Base-by-base conservation (phyloP, 441 rosid species). In the Jatropha multifida region DNA sequence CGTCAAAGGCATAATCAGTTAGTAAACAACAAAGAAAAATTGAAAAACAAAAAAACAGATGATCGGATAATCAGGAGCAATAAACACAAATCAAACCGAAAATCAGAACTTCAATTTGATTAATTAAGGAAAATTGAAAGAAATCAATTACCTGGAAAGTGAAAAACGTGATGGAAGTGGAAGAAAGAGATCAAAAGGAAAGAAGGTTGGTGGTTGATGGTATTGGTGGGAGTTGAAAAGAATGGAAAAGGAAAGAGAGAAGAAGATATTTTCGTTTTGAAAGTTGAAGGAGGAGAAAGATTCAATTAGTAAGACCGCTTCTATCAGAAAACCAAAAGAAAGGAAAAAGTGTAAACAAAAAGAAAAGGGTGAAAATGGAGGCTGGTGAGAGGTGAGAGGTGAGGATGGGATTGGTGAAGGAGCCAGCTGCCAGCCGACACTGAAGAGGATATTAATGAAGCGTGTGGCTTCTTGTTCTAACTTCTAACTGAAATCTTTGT, bases 261-360 rank as follows among this genome's bases (percentile, higher is more conserved):
- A 51, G 26, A 12, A 40, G 49, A 49, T 32, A 32, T 32, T 32
- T 2, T 32, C 32, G 32, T 32, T 32, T 32, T 32, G 1, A 32
- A 32, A 32, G 32, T 32, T 32, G 0, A 32, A 32, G 32, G 58
- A 48, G 46, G 40, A 48, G 65, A 58, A 71, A 52, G 54, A 44
- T 71, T 40, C 63, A 70, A 56, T 10, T 52, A 14, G 44, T 18
- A 71, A 26, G 74, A 71, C 52, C 44, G 74, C 27, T 72, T 72
- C 66, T 17, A 61, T 14, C 65, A 71, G 51, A 69, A 27, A 49
- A 15, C 67, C 66, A 41, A 56, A 40, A 41, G 2, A 40, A n/a
- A 7, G 23, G 15, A 32, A 14, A 62, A 37, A 15, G n/a, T 32
- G 4, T 32, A 11, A 66, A 10, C 11, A 65, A 12, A 4, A 65